phyloP scores from a whole-genome alignment of 148 eudicot genomes.

The Pharnaceum exiguum region DNA sequence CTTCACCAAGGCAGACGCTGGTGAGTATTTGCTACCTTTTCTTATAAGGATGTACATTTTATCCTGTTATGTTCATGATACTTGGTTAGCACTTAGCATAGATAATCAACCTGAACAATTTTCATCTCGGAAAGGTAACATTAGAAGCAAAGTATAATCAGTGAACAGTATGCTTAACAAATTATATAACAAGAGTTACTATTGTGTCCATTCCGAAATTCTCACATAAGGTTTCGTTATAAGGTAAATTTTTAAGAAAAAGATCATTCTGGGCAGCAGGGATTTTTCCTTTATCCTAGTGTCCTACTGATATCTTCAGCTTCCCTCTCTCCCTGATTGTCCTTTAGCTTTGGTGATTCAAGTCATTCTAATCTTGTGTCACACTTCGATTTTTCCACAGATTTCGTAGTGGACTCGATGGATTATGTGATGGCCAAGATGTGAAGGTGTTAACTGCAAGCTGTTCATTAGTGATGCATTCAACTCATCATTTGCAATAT shows the following conservation, averaged over 20 bases:
- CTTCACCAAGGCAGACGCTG: conserved; percentile 94
- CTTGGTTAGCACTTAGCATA: not conserved
- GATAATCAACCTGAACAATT: not conserved
- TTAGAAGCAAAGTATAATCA: no score
- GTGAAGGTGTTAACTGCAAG: conserved; percentile 16
- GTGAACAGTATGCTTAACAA: no score
- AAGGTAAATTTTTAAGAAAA: not conserved
- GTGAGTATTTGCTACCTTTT: conserved; percentile 24
- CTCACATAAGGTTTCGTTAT: not conserved
- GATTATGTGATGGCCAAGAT: conserved; percentile 38
- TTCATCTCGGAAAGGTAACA: no score
- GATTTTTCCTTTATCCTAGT: not conserved
- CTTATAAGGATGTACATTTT: no score
- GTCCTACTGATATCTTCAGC: not conserved
- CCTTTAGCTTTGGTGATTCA: not conserved
- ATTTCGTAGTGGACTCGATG: conserved; percentile 40
- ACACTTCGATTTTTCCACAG: conserved; percentile 9
- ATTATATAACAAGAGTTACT: no score
- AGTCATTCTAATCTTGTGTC: not conserved
- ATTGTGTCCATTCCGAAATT: no score
- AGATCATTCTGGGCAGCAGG: no score
- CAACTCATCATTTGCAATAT: not conserved
- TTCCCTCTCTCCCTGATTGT: not conserved
- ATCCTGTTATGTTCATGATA: not conserved
- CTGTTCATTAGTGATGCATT: conserved; percentile 4